A percentile compares a stretch with the other conserved stretches of the same genome.
Evolutionary conservation across 345 rosid species (phyloP).

Genomic region (Carallia pectinifolia): DNA sequence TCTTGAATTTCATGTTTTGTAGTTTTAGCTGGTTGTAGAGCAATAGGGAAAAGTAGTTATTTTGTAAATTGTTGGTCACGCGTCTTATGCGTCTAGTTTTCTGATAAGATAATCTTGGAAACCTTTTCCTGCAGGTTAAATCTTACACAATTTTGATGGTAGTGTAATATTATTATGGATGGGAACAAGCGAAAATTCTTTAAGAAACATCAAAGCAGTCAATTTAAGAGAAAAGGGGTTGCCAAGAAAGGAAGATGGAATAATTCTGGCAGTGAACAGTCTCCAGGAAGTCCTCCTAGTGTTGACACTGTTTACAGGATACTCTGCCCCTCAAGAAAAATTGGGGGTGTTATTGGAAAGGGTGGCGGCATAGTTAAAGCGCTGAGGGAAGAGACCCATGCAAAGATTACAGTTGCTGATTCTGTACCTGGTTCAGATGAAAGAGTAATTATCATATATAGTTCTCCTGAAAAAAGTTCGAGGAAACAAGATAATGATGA

Average conservation of each 20-base stretch:
- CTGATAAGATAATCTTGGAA: neutral
- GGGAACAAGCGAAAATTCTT: constrained; percentile 41
- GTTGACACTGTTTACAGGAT: constrained; percentile 51
- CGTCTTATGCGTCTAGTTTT: constrained; percentile 3
- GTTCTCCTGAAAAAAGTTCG: constrained; percentile 34
- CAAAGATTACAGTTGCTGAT: constrained; percentile 55
- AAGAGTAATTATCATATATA: constrained; percentile 51
- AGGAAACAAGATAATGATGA: constrained; percentile 22
- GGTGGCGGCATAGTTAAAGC: constrained; percentile 51
- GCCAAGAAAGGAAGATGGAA: constrained; percentile 36
- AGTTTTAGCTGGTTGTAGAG: no score
- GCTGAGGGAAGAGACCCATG: constrained; percentile 47
- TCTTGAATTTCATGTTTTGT: no score
- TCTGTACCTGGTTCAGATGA: constrained; percentile 60
- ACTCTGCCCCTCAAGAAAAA: constrained; percentile 59
- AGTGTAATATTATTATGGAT: constrained; percentile 34
- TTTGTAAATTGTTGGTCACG: no score
- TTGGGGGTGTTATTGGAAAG: constrained; percentile 59
- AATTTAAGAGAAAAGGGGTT: constrained; percentile 42
- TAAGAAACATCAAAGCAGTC: constrained; percentile 35
- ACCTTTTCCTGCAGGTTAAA: neutral
- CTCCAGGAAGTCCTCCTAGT: constrained; percentile 26
- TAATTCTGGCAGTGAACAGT: constrained; percentile 31
- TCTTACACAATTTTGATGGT: neutral
- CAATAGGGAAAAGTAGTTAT: no score